Conservation (phyloP, 1,284 basidiomycete genomes). For the Pisolithus thermaeus region DNA sequence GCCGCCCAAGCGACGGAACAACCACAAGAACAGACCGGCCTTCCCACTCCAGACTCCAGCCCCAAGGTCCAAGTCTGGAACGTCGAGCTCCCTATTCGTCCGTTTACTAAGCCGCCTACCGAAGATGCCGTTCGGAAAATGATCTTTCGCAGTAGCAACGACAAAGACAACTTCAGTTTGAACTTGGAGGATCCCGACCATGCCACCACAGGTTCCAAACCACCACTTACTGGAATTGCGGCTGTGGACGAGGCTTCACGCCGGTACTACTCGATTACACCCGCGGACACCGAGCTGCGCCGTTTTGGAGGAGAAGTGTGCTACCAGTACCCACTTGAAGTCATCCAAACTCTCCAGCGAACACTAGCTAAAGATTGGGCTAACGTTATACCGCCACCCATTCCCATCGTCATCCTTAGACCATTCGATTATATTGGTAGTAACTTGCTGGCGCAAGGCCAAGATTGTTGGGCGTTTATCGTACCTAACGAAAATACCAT, state of each 20-base stretch:
- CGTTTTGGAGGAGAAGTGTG: not conserved
- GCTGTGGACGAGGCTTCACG: slow-evolving; percentile 6
- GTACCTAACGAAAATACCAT: slow-evolving; percentile 12
- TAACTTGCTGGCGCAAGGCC: not conserved
- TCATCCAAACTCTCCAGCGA: slow-evolving; percentile 7
- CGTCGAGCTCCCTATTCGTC: not conserved
- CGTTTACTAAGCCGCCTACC: not conserved
- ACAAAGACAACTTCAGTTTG: not conserved
- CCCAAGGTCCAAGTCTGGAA: too few species aligned
- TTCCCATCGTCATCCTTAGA: slow-evolving; percentile 15
- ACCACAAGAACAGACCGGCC: too few species aligned
- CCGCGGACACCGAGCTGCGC: not conserved
- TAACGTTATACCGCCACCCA: slow-evolving; percentile 11
- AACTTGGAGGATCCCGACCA: not conserved
- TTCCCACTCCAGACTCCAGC: too few species aligned
- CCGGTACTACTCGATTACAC: slow-evolving; percentile 7
- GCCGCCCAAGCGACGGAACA: too few species aligned
- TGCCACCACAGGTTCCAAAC: not conserved
- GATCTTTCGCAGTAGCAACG: not conserved
- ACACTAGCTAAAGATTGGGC: slow-evolving; percentile 9
- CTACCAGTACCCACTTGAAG: slow-evolving; percentile 8
- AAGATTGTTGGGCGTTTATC: slow-evolving; percentile 6
- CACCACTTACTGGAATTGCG: slow-evolving; percentile 8
- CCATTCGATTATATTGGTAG: slow-evolving; percentile 13
- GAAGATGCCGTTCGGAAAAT: not conserved